Percentiles rank a stretch among this genome's conserved stretches.
phyloP scores from a whole-genome alignment of 495 filamentous ascomycete genomes.

The Cercophora scortea region DNA sequence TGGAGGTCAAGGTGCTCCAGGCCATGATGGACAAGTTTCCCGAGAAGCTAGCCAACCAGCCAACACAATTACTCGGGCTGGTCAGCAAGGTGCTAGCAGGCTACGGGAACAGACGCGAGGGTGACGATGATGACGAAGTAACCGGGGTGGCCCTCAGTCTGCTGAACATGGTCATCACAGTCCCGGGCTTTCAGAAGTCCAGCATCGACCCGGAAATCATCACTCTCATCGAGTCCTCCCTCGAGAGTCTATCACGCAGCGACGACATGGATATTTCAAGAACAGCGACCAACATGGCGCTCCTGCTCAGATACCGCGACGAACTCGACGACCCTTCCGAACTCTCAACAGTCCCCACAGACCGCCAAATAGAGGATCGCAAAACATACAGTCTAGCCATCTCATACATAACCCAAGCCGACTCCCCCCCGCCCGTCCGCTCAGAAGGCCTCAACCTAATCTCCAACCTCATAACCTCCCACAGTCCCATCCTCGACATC shows the following conservation, averaged over 20 bases:
- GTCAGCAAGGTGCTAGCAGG: slow-evolving; percentile 48
- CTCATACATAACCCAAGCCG: slow-evolving; percentile 56
- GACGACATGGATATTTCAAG: slow-evolving; percentile 25
- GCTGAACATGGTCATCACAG: slow-evolving; percentile 57
- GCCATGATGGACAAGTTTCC: slow-evolving; percentile 59
- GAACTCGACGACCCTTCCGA: slow-evolving; percentile 33
- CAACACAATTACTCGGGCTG: slow-evolving; percentile 55
- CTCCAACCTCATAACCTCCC: slow-evolving; percentile 51
- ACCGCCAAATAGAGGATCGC: slow-evolving; percentile 52
- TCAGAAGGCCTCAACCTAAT: slow-evolving; percentile 71
- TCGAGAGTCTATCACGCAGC: slow-evolving; percentile 34
- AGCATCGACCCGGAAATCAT: slow-evolving; percentile 38
- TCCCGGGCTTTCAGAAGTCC: slow-evolving; percentile 50
- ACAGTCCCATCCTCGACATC: slow-evolving; percentile 62
- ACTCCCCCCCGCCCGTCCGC: slow-evolving; percentile 67
- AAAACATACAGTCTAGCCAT: slow-evolving; percentile 66
- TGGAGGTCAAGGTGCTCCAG: slow-evolving; percentile 57
- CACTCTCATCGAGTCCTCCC: slow-evolving; percentile 41
- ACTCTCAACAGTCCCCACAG: slow-evolving; percentile 17
- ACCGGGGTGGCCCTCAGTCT: slow-evolving; percentile 56
- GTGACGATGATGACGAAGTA: slow-evolving; percentile 42
- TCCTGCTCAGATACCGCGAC: slow-evolving; percentile 50
- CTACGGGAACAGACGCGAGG: background rate
- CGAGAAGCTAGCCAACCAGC: slow-evolving; percentile 57
- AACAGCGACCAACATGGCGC: slow-evolving; percentile 50